Conservation (phyloP, 805 yeast species). For the Spencermartinsiella europaea region DNA sequence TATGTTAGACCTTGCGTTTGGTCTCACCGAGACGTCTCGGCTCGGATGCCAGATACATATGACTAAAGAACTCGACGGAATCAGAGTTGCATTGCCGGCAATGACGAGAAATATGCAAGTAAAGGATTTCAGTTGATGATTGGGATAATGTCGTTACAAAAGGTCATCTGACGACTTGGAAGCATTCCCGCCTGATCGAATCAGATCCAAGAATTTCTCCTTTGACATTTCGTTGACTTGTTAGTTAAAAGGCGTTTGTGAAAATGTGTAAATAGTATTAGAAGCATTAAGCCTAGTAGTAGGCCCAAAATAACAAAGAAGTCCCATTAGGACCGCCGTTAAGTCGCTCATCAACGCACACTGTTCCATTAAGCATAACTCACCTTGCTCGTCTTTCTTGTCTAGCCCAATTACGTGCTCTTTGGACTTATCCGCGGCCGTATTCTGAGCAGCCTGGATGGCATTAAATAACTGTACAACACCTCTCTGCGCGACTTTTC, state of each 20-base stretch:
- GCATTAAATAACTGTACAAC: slow-evolving; percentile 83
- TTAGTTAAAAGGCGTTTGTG: slow-evolving; percentile 1
- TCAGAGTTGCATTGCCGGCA: slow-evolving; percentile 92
- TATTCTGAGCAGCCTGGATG: slow-evolving; percentile 67
- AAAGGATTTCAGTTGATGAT: slow-evolving; percentile 52
- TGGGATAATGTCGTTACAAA: too few species aligned
- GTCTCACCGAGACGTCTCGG: slow-evolving; percentile 93
- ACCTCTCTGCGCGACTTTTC: slow-evolving; percentile 83
- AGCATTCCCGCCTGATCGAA: slow-evolving; percentile 34
- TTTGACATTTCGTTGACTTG: slow-evolving; percentile 71
- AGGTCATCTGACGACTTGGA: not conserved
- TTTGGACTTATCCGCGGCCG: slow-evolving; percentile 35
- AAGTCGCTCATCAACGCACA: too few species aligned
- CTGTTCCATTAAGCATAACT: slow-evolving; percentile 23
- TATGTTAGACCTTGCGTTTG: slow-evolving; percentile 96
- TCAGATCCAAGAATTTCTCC: slow-evolving; percentile 83
- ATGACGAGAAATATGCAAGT: slow-evolving; percentile 91
- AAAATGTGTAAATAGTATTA: not conserved
- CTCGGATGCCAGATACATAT: slow-evolving; percentile 90
- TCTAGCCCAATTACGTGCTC: slow-evolving; percentile 17
- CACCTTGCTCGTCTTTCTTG: slow-evolving; percentile 38
- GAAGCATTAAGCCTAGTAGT: not conserved
- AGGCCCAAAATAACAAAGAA: too few species aligned
- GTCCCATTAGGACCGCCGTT: too few species aligned
- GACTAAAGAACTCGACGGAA: slow-evolving; percentile 87